phyloP scores from a whole-genome alignment of 2,329 filamentous ascomycete species.

The Fusarium dimerum region DNA sequence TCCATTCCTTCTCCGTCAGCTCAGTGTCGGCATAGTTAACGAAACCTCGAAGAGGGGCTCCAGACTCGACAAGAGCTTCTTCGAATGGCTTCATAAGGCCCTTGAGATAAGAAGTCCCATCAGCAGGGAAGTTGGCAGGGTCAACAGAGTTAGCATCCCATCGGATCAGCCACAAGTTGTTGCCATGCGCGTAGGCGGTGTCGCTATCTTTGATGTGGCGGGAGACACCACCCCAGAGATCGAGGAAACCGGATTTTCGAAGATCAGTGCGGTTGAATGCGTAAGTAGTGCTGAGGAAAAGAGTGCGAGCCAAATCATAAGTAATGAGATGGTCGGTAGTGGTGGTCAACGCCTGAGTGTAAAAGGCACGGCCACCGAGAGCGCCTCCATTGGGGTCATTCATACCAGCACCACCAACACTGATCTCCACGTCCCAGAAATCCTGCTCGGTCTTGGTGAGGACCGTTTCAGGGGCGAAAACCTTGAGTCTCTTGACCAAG shows the following conservation, averaged over 20 bases:
- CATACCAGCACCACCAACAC: conserved; percentile 20
- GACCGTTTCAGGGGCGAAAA: conserved; percentile 6
- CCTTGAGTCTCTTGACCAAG: conserved; percentile 13
- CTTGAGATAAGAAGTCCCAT: conserved; percentile 23
- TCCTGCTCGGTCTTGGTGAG: conserved; percentile 21
- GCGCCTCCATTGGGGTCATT: conserved; percentile 19
- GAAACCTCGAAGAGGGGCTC: conserved; percentile 23
- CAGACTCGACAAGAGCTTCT: conserved; percentile 14
- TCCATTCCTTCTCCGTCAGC: conserved; percentile 24
- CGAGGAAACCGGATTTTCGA: conserved; percentile 21
- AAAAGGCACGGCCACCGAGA: conserved; percentile 25
- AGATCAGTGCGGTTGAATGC: conserved; percentile 27
- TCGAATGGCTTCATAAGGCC: conserved; percentile 25
- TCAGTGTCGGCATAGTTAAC: conserved; percentile 30
- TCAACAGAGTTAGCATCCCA: conserved; percentile 20
- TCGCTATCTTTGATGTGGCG: conserved; percentile 20
- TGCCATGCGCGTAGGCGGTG: conserved; percentile 24
- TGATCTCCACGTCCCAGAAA: conserved; percentile 26
- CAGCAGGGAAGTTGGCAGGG: conserved; percentile 12
- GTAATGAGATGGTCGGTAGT: conserved; percentile 28
- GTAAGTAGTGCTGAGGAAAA: conserved; percentile 19
- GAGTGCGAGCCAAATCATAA: conserved; percentile 13
- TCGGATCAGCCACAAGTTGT: conserved; percentile 26
- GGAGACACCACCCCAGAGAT: conserved; percentile 29
- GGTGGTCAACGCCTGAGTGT: conserved; percentile 20